Conservation (phyloP, 352 stramenopile genomes). For the Globisporangium middletonii region DNA sequence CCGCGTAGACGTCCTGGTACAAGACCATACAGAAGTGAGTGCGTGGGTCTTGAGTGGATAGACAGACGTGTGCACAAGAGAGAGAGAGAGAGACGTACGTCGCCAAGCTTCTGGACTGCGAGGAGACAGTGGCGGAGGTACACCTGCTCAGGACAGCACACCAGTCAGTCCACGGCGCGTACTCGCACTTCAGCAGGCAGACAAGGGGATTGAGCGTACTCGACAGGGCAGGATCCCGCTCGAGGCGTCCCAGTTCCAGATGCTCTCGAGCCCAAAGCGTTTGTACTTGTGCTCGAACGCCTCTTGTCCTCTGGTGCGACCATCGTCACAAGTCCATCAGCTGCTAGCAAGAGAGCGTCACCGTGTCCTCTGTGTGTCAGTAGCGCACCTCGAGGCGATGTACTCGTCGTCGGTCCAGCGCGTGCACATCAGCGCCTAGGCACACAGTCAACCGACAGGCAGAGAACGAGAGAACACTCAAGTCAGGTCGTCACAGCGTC, state of each 20-base stretch:
- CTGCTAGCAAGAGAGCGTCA: not conserved
- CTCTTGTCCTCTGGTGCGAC: slow-evolving; percentile 55
- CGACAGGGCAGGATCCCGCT: slow-evolving; percentile 86
- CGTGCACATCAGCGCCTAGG: slow-evolving; percentile 79
- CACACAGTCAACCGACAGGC: not conserved
- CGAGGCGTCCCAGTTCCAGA: slow-evolving; percentile 84
- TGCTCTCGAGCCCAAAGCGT: slow-evolving; percentile 80
- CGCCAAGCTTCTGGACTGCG: slow-evolving; percentile 72
- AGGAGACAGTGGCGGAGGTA: slow-evolving; percentile 93
- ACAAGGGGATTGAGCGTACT: slow-evolving; percentile 25
- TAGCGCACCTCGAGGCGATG: slow-evolving; percentile 36
- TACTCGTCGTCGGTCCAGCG: slow-evolving; percentile 87
- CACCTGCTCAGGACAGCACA: slow-evolving; percentile 24
- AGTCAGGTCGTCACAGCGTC: not conserved
- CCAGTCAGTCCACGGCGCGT: too few species aligned
- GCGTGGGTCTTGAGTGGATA: not conserved
- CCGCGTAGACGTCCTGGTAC: slow-evolving; percentile 46
- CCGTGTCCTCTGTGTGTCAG: not conserved
- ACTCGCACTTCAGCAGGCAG: too few species aligned
- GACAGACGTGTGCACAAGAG: not conserved
- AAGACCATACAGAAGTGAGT: not conserved
- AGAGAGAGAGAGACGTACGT: slow-evolving; percentile 18
- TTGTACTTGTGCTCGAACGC: slow-evolving; percentile 84
- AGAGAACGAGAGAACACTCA: too few species aligned
- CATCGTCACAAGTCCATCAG: not conserved